These are phyloP conservation scores for Capronia americana DNA, from an alignment of 2,329 filamentous ascomycete species.

Conservation along the genomic window DNA sequence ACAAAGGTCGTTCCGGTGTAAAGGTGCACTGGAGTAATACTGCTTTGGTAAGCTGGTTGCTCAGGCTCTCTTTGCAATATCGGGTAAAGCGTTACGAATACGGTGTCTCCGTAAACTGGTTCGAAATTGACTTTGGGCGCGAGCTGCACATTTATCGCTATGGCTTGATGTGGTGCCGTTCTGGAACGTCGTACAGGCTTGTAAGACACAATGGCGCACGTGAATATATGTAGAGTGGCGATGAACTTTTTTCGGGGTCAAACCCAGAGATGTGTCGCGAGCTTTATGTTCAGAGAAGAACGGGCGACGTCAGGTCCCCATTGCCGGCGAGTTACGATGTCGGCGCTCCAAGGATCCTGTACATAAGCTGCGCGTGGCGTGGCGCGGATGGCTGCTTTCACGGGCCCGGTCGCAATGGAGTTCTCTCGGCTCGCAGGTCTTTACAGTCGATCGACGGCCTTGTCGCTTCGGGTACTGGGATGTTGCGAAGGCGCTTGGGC, in stretches of 20 bases:
- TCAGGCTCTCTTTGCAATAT: conserved; percentile 5
- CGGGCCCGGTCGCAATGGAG: background rate
- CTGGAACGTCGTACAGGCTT: background rate
- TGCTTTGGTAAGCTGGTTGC: conserved; percentile 2
- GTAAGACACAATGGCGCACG: background rate
- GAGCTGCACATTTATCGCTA: background rate
- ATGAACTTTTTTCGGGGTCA: too few relatives aligned
- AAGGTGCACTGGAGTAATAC: background rate
- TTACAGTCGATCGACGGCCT: background rate
- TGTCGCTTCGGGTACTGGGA: background rate
- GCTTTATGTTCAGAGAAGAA: background rate
- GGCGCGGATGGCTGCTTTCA: background rate
- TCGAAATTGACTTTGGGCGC: conserved; percentile 1
- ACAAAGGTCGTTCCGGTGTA: background rate
- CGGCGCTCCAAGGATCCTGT: background rate
- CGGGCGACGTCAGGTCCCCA: background rate
- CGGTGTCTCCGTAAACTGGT: background rate
- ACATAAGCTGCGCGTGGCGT: background rate
- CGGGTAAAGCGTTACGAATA: conserved; percentile 3
- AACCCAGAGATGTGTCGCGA: background rate
- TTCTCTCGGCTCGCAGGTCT: background rate
- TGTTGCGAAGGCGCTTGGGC: background rate
- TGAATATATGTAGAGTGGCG: background rate
- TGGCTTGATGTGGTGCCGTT: background rate
- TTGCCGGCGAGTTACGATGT: background rate